A percentile compares a stretch with the other conserved stretches of the same genome.
phyloP scores from a whole-genome alignment of 805 yeast genomes.

The Zygosaccharomyces bailii region DNA sequence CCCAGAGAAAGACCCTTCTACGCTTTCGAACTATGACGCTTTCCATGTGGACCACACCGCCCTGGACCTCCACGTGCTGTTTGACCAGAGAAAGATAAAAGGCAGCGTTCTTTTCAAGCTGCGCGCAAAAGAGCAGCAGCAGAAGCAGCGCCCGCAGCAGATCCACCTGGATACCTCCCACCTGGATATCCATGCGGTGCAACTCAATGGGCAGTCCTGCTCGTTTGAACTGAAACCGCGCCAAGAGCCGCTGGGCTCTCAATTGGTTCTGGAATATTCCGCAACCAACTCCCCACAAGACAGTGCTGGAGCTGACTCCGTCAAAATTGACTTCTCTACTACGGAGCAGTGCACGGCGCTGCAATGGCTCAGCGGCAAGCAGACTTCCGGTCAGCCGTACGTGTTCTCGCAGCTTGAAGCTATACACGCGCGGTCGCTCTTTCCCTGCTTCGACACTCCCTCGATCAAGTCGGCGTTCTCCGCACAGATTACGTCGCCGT shows the following conservation, averaged over 20 bases:
- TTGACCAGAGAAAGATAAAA: conserved; percentile 46
- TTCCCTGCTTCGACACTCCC: conserved; percentile 92
- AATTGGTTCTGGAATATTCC: conserved; percentile 39
- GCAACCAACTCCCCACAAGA: conserved; percentile 11
- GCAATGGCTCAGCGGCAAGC: conserved; percentile 75
- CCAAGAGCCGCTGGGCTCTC: conserved; percentile 57
- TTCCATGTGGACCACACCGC: conserved; percentile 52
- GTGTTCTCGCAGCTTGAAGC: conserved; percentile 90
- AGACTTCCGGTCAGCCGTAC: conserved; percentile 65
- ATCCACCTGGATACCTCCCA: conserved; percentile 69
- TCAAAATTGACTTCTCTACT: conserved; percentile 55
- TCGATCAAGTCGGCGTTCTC: conserved; percentile 65
- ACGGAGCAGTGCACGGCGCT: conserved; percentile 77
- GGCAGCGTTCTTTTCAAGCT: conserved; percentile 58
- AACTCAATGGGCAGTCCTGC: conserved; percentile 40
- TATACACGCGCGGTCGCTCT: conserved; percentile 80
- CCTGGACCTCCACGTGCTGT: conserved; percentile 52
- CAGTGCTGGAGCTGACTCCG: conserved; percentile 11
- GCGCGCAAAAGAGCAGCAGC: conserved; percentile 10
- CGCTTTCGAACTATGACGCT: conserved; percentile 64
- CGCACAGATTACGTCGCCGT: conserved; percentile 57
- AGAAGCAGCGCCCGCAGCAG: conserved; percentile 24
- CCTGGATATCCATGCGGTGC: conserved; percentile 45
- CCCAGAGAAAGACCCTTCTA: conserved; percentile 69
- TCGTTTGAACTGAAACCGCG: conserved; percentile 37